These are phyloP conservation scores for Globisporangium recalcitrans DNA, from an alignment of 352 stramenopile genomes.

Conservation along the genomic window DNA sequence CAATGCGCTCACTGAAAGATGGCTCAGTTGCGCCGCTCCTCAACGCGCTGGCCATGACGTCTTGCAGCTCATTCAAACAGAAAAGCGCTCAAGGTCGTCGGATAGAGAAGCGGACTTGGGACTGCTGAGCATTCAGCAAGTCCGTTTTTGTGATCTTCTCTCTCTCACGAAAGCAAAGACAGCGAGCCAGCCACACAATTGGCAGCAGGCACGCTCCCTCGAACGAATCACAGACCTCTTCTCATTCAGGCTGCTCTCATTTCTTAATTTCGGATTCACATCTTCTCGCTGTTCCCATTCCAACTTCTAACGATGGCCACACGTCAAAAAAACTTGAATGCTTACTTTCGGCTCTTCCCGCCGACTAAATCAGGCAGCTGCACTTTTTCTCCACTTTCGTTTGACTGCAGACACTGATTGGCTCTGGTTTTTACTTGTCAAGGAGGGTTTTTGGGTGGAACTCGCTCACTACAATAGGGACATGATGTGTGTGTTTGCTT, in stretches of 20 bases:
- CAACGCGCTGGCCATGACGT: too few species aligned
- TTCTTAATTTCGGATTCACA: constrained; percentile 2
- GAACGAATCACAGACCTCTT: not conserved
- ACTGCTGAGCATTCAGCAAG: too few species aligned
- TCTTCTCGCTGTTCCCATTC: not conserved
- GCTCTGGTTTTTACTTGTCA: not conserved
- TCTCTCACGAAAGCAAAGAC: too few species aligned
- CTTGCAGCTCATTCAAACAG: too few species aligned
- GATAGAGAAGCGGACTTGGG: too few species aligned
- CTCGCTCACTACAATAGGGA: too few species aligned
- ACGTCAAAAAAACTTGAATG: constrained; percentile 16
- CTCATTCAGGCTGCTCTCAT: not conserved
- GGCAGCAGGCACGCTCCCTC: not conserved
- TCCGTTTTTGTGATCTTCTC: not conserved
- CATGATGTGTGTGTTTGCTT: not conserved
- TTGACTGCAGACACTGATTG: not conserved
- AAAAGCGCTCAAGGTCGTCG: too few species aligned
- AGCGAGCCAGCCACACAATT: constrained; percentile 4
- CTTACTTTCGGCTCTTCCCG: not conserved
- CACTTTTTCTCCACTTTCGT: not conserved
- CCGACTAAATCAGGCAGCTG: not conserved
- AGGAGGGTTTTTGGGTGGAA: not conserved
- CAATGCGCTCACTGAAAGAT: too few species aligned
- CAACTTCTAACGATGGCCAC: not conserved
- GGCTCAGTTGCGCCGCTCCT: too few species aligned